These are phyloP conservation scores for Diaporthe longicolla DNA, from an alignment of 2,329 filamentous ascomycete genomes.

Conservation along the genomic window DNA sequence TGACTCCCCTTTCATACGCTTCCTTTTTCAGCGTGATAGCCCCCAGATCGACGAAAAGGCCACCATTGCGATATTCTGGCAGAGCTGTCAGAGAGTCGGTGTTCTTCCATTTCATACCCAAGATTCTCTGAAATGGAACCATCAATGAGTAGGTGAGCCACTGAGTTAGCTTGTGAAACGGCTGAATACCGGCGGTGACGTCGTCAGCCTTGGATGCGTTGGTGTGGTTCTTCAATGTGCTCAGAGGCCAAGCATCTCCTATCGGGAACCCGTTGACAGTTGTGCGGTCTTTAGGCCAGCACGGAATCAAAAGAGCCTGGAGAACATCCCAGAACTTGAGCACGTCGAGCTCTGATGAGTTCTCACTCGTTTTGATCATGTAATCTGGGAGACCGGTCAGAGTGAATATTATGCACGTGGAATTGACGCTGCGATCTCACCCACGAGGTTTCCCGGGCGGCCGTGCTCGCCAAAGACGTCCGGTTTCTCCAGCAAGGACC, in stretches of 20 bases:
- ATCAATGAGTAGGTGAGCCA: slow-evolving; percentile 96
- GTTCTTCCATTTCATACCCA: slow-evolving; percentile 85
- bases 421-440: slow-evolving; percentile 49
- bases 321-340: slow-evolving; percentile 58
- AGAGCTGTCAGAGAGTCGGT: slow-evolving; percentile 87
- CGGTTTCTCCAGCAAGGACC: slow-evolving; percentile 55
- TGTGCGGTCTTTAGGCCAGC: slow-evolving; percentile 68
- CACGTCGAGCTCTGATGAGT: slow-evolving; percentile 54
- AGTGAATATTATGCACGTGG: background rate
- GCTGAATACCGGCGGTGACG: slow-evolving; percentile 70
- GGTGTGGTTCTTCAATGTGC: slow-evolving; percentile 68
- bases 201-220: slow-evolving; percentile 13
- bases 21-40: slow-evolving; percentile 81
- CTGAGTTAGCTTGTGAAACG: slow-evolving; percentile 94
- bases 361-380: slow-evolving; percentile 50
- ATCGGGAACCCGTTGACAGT: slow-evolving; percentile 57
- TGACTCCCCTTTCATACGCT: slow-evolving; percentile 79
- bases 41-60: slow-evolving; percentile 87
- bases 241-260: slow-evolving; percentile 65
- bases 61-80: slow-evolving; percentile 93
- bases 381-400: slow-evolving; percentile 53
- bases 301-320: slow-evolving; percentile 61
- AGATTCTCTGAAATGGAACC: slow-evolving; percentile 87
- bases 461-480: slow-evolving; percentile 59
- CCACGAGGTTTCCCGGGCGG: slow-evolving; percentile 63